phyloP scores from a whole-genome alignment of 306 rosid genomes.

The Cucurbita maxima region DNA sequence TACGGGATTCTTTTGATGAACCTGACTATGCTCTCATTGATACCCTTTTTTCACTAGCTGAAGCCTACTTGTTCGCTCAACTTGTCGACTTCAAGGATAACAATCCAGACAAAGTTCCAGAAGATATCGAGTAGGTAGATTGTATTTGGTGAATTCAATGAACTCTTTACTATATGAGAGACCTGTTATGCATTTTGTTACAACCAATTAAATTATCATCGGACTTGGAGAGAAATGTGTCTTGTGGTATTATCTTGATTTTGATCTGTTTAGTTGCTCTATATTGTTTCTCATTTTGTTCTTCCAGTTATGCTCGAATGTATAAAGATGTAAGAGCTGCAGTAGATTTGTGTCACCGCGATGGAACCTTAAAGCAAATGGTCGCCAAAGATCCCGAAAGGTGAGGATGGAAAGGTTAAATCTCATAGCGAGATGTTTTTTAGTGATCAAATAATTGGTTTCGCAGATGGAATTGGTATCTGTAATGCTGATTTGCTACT shows the following conservation, averaged over 20 bases:
- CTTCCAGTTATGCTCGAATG: conserved; percentile 65
- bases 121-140: conserved; percentile 47
- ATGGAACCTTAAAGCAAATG: conserved; percentile 95
- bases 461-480: neutral
- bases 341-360: conserved; percentile 94
- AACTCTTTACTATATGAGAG: neutral
- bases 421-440: neutral
- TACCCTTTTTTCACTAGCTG: conserved; percentile 91
- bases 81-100: conserved; percentile 69
- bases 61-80: conserved; percentile 94
- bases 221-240: neutral
- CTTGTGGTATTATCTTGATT: neutral
- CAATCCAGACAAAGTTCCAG: conserved; percentile 45
- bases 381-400: conserved; percentile 81
- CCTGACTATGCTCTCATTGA: conserved; percentile 91
- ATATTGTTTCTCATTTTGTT: neutral
- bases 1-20: conserved; percentile 84
- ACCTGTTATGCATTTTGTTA: neutral
- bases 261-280: neutral
- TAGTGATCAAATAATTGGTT: neutral
- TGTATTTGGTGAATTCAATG: no score
- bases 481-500: neutral
- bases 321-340: conserved; percentile 99
- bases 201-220: neutral
- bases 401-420: conserved; percentile 24